A percentile compares a stretch with the other conserved stretches of the same genome.
phyloP scores from a whole-genome alignment of 2,329 filamentous ascomycete species.

The Taxawa tesnikishii region DNA sequence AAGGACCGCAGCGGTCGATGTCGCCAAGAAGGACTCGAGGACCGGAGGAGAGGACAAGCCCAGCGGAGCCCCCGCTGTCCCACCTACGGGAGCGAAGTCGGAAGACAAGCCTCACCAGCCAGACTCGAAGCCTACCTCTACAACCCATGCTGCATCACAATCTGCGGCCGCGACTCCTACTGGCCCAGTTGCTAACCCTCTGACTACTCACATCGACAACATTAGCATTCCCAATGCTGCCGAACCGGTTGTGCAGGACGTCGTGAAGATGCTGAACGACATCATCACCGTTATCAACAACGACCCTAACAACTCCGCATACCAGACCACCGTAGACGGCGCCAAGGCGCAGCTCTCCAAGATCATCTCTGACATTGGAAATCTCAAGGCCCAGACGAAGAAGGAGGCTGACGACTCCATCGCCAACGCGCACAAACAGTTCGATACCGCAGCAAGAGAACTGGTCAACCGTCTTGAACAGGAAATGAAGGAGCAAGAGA shows the following conservation, averaged over 20 bases:
- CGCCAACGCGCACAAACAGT: constrained; percentile 57
- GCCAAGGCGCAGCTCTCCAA: constrained; percentile 73
- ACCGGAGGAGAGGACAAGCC: constrained; percentile 15
- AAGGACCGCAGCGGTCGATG: constrained; percentile 4
- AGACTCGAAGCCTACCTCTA: constrained; percentile 8
- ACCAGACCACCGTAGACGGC: constrained; percentile 65
- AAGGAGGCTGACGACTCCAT: constrained; percentile 66
- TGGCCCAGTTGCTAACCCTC: constrained; percentile 33
- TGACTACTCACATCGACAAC: constrained; percentile 60
- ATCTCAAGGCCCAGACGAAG: constrained; percentile 57
- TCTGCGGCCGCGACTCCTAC: constrained; percentile 40
- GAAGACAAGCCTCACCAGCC: constrained; percentile 3
- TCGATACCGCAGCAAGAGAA: constrained; percentile 76
- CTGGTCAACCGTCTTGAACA: constrained; percentile 80
- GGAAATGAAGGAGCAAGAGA: constrained; percentile 69
- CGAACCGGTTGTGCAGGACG: constrained; percentile 81
- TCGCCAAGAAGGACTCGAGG: constrained; percentile 6
- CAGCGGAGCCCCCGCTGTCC: constrained; percentile 8
- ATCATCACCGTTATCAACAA: constrained; percentile 89
- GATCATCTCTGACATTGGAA: constrained; percentile 66
- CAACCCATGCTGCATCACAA: constrained; percentile 12
- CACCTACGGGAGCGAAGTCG: constrained; percentile 4
- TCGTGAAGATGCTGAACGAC: constrained; percentile 92
- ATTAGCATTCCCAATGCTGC: constrained; percentile 62
- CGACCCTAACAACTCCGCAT: constrained; percentile 66